phyloP scores from a whole-genome alignment of 106 monocot species.

The Alisma plantagoaquatica region DNA sequence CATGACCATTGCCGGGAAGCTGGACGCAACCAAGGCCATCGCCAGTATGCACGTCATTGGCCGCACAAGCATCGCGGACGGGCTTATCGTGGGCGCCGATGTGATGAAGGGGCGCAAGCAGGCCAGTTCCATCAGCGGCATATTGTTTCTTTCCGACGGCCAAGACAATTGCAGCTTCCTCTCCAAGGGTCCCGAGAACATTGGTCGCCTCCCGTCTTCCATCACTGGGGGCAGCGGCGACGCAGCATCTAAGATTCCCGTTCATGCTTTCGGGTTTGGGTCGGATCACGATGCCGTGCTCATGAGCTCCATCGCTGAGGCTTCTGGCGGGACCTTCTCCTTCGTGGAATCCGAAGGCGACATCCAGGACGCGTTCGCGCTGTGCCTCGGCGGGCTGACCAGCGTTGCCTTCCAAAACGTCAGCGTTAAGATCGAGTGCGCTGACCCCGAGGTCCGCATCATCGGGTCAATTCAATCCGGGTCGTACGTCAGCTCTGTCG shows the following conservation, averaged over 20 bases:
- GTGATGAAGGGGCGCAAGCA: too few species aligned
- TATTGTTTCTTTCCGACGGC: too few species aligned
- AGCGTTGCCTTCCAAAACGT: neutral
- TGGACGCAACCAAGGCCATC: too few species aligned
- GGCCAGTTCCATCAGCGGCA: too few species aligned
- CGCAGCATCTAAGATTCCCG: neutral
- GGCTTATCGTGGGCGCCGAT: too few species aligned
- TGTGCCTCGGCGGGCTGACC: neutral
- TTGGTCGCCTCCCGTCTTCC: too few species aligned
- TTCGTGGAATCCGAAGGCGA: neutral
- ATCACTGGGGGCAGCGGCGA: too few species aligned
- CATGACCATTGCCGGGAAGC: too few species aligned
- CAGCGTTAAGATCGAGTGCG: neutral
- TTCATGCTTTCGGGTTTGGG: neutral
- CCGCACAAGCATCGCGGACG: too few species aligned
- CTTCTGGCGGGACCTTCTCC: conserved; percentile 2
- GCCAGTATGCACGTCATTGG: too few species aligned
- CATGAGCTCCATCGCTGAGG: neutral
- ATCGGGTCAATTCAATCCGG: neutral
- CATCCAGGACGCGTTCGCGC: neutral
- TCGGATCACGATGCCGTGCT: neutral
- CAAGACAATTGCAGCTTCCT: too few species aligned
- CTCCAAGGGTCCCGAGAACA: too few species aligned
- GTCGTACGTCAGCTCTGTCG: neutral
- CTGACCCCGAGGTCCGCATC: neutral